Conservation (phyloP, 257 asterid genomes). For the Nicotiana undulata region DNA sequence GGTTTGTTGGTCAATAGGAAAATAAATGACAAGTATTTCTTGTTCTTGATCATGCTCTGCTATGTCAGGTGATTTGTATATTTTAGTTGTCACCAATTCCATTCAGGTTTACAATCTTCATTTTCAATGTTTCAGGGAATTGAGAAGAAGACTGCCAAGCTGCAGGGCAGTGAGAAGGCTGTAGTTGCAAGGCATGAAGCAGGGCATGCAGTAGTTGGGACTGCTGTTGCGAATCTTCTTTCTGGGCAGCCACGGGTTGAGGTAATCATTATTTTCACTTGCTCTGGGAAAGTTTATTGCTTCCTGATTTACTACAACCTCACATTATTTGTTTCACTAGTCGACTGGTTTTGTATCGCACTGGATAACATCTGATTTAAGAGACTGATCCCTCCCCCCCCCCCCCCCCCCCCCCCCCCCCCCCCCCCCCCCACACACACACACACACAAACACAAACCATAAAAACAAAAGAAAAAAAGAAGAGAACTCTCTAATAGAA, state of each 20-base stretch:
- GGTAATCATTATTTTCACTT: conserved; percentile 34
- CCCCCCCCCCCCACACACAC: too few relatives aligned
- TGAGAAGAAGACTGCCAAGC: conserved; percentile 90
- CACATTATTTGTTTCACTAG: not conserved
- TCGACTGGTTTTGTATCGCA: not conserved
- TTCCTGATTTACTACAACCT: not conserved
- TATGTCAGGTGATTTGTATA: not conserved
- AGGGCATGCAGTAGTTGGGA: conserved; percentile 99
- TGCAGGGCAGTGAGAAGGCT: conserved; percentile 93
- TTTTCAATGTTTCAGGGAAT: conserved; percentile 58
- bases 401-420: too few relatives aligned
- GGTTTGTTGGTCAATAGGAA: not conserved
- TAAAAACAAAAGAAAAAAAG: not conserved
- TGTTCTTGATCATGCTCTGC: not conserved
- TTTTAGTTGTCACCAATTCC: not conserved
- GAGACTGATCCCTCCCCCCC: not conserved
- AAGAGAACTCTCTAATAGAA: not conserved
- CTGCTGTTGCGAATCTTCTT: conserved; percentile 97
- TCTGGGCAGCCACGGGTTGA: conserved; percentile 95
- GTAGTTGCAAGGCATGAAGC: conserved; percentile 99
- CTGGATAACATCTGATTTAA: not conserved
- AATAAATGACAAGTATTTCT: not conserved
- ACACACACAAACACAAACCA: too few relatives aligned
- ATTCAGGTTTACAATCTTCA: conserved; percentile 3
- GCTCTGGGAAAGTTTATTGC: not conserved